Percentiles rank a stretch among this genome's conserved stretches.
phyloP scores from a whole-genome alignment of 2,329 filamentous ascomycete species.

The Gremmenia infestans region DNA sequence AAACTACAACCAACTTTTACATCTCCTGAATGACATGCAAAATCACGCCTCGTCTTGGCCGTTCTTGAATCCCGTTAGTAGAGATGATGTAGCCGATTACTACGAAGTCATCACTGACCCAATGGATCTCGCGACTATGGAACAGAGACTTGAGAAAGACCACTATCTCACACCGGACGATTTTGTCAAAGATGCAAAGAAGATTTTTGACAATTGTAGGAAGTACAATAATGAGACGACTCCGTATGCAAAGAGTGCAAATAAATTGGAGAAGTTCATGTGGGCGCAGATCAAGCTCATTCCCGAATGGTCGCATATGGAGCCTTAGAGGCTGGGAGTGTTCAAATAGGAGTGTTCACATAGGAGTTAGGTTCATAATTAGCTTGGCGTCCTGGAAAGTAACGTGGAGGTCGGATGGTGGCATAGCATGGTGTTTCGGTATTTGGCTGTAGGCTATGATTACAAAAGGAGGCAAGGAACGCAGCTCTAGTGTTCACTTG shows the following conservation, averaged over 20 bases:
- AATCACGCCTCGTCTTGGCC: slow-evolving; percentile 94
- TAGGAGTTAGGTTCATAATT: not conserved
- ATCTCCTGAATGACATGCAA: slow-evolving; percentile 90
- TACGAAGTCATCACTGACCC: slow-evolving; percentile 98
- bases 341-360: not conserved
- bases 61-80: slow-evolving; percentile 88
- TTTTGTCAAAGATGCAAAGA: slow-evolving; percentile 80
- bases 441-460: not conserved
- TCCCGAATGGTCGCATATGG: slow-evolving; percentile 74
- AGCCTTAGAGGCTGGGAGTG: slow-evolving; percentile 15
- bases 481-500: too few relatives aligned
- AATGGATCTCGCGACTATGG: slow-evolving; percentile 96
- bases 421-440: not conserved
- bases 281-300: slow-evolving; percentile 88
- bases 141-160: slow-evolving; percentile 89
- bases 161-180: slow-evolving; percentile 88
- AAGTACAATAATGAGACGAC: slow-evolving; percentile 96
- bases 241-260: slow-evolving; percentile 90
- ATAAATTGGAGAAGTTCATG: slow-evolving; percentile 91
- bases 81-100: slow-evolving; percentile 96
- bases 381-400: not conserved
- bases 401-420: not conserved
- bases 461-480: too few relatives aligned
- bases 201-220: slow-evolving; percentile 92
- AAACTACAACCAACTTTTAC: slow-evolving; percentile 90